Conservation (phyloP, 140 eudicot genomes). For the Anethum foeniculum region DNA sequence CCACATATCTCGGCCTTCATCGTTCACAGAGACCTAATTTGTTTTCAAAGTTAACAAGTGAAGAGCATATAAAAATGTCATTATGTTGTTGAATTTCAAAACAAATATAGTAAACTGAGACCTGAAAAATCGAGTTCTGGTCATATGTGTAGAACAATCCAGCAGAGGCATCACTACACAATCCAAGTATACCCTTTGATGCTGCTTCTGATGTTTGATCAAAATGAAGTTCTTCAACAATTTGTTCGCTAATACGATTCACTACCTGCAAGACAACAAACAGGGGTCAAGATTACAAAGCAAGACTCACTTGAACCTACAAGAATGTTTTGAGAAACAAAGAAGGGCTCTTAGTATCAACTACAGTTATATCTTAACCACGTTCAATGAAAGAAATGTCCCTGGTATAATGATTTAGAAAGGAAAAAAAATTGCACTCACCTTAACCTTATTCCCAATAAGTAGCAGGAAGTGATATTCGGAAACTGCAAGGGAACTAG, state of each 20-base stretch:
- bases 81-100: not conserved
- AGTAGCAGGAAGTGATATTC: slow-evolving; percentile 92
- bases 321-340: not conserved
- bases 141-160: slow-evolving; percentile 97
- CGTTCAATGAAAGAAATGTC: not conserved
- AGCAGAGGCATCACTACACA: slow-evolving; percentile 96
- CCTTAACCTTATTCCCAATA: slow-evolving; percentile 96
- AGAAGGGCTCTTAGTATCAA: not conserved
- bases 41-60: slow-evolving; percentile 15
- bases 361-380: not conserved
- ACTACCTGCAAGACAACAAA: slow-evolving; percentile 48
- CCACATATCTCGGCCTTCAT: slow-evolving; percentile 98
- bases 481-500: slow-evolving; percentile 82
- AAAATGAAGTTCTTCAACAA: slow-evolving; percentile 86
- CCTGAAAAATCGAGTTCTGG: slow-evolving; percentile 89
- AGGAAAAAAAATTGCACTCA: slow-evolving; percentile 18
- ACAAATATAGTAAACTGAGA: slow-evolving; percentile 9
- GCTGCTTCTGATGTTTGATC: slow-evolving; percentile 75
- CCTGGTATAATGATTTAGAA: not conserved
- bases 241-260: slow-evolving; percentile 85
- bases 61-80: not conserved
- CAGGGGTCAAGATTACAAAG: not conserved
- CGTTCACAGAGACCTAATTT: slow-evolving; percentile 80
- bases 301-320: not conserved
- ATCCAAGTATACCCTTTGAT: slow-evolving; percentile 77